Base-by-base conservation (phyloP, 148 eudicot species). In the Spergularia marina region DNA sequence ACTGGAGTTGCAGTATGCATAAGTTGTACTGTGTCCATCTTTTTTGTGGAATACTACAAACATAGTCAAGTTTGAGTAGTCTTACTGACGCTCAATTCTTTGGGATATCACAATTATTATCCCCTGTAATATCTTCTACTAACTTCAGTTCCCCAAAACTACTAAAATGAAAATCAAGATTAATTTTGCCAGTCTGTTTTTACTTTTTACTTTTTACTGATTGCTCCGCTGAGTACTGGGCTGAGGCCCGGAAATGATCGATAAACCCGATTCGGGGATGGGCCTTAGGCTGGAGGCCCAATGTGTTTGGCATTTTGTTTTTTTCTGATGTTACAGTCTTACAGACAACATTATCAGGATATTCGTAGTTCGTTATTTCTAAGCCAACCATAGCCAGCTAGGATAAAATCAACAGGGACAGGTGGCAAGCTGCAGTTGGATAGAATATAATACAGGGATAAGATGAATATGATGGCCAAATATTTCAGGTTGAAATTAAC, bases 1-100 rank as follows among this genome's bases (percentile, higher is more conserved):
- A 82, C 72, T 77, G 75, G 83, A 87, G 78, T 59, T 91, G 59
- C 60, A 84, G 76, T 88, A 80, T 82, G 91, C 94, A 77, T 89
- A 89, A 80, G 51, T 74, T 78, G 67, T 72, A 20, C 1, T 20
- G 36, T 30, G 36, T 30, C n/a, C 17, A 40, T 10, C 10, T 20
- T n/a, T 75, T n/a, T 4, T 74, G n/a, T 66, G 2, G 49, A 53
- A 53, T 4, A 54, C 55, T 9, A 16, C 16, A n/a, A 40, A 44
- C 20, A 68, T 15, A 6, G 1, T 7, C 73, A 41, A 47, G 7
- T 15, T 16, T 36, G 34, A 56, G 56, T 58, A 44, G 16, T 16
- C 23, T 34, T n/a, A 25, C 1, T 36, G 49, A 63, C 53, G 69
- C 78, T 16, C 36, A 39, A 55, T 73, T 73, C 53, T 51, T 59